These are phyloP conservation scores for Dendrothele bispora DNA, from an alignment of 768 basidiomycete species.

Conservation along the genomic window DNA sequence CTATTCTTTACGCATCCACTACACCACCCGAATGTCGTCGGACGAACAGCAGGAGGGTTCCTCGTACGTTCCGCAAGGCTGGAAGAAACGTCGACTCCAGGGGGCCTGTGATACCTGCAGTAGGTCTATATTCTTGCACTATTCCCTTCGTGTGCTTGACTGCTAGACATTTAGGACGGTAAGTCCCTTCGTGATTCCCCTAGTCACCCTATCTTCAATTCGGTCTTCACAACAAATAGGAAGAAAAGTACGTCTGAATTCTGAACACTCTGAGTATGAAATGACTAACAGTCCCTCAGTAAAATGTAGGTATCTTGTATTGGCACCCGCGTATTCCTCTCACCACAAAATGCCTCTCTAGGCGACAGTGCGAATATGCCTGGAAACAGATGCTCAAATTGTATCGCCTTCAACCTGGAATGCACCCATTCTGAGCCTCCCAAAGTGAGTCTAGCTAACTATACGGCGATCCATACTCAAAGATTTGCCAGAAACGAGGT, in stretches of 20 bases:
- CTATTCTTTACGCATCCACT: too few species aligned
- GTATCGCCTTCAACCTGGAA: constrained; percentile 42
- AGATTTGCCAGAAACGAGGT: constrained; percentile 7
- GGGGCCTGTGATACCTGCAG: constrained; percentile 50
- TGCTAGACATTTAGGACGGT: not conserved
- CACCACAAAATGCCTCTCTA: constrained; percentile 14
- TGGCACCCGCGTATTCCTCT: constrained; percentile 5
- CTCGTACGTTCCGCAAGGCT: constrained; percentile 8
- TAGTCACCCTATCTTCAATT: not conserved
- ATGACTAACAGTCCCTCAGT: not conserved
- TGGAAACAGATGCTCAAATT: constrained; percentile 56
- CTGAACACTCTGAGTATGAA: not conserved
- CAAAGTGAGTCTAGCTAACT: constrained; percentile 40
- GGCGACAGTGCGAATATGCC: constrained; percentile 65
- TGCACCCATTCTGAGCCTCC: constrained; percentile 60
- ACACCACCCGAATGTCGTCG: constrained; percentile 4
- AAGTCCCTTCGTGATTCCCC: not conserved
- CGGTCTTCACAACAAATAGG: not conserved
- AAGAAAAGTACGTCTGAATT: constrained; percentile 36
- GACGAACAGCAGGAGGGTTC: constrained; percentile 8
- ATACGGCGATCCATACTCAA: not conserved
- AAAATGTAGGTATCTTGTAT: constrained; percentile 1
- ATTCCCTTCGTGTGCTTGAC: not conserved
- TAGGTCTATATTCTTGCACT: too few species aligned
- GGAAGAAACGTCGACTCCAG: constrained; percentile 42